Percentiles rank a stretch among this genome's conserved stretches.
Conservation (phyloP, 2,329 filamentous ascomycete species). For the Stagonosporopsis tanaceti region DNA sequence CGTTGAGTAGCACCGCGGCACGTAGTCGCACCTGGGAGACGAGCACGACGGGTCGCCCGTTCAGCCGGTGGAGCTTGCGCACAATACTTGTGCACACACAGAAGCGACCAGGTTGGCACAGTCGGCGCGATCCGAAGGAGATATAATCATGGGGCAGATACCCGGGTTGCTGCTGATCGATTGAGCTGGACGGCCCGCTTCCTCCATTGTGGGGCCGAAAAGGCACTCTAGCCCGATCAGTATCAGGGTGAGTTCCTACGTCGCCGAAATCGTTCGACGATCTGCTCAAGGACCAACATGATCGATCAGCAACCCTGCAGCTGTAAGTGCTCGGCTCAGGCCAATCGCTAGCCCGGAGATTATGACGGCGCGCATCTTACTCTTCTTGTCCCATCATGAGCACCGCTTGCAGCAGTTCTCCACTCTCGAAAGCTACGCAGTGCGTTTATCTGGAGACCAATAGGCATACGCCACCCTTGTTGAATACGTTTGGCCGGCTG, state of each 20-base stretch:
- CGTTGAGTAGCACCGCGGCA: constrained; percentile 8
- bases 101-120: background rate
- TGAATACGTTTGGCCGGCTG: constrained; percentile 1
- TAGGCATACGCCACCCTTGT: constrained; percentile 1
- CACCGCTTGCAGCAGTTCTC: constrained; percentile 6
- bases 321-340: background rate
- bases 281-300: constrained; percentile 1
- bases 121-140: constrained; percentile 1
- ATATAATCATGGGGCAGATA: constrained; percentile 6
- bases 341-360: constrained; percentile 8
- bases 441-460: background rate
- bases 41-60: background rate
- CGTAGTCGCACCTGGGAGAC: constrained; percentile 2
- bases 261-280: constrained; percentile 16
- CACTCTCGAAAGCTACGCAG: constrained; percentile 3
- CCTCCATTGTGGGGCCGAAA: constrained; percentile 1
- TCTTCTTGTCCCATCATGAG: background rate
- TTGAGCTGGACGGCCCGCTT: constrained; percentile 12
- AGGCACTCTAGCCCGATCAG: background rate
- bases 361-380: constrained; percentile 1
- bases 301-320: constrained; percentile 24
- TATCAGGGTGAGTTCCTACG: background rate
- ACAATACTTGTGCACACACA: background rate
- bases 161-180: constrained; percentile 18
- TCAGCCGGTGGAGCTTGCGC: background rate